Percentiles rank a stretch among this genome's conserved stretches.
These are phyloP conservation scores for Microcera coccophila DNA, from an alignment of 2,329 filamentous ascomycete species.

Conservation along the genomic window DNA sequence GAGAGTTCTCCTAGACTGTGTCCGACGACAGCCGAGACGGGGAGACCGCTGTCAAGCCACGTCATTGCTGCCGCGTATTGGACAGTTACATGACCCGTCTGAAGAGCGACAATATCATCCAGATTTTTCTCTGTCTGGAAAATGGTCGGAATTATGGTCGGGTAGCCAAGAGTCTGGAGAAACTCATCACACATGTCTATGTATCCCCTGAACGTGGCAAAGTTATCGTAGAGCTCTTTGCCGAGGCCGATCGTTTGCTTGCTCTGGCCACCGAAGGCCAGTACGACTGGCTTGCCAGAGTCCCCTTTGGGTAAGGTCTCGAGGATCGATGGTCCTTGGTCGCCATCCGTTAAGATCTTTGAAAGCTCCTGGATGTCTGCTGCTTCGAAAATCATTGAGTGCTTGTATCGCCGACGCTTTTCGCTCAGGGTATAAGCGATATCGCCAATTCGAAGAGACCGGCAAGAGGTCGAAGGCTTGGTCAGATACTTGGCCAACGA, in stretches of 20 bases:
- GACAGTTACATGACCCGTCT: too few relatives aligned
- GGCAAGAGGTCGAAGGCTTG: too few relatives aligned
- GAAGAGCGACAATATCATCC: too few relatives aligned
- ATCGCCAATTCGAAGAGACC: too few relatives aligned
- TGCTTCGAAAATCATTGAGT: too few relatives aligned
- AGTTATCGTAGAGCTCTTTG: slow-evolving; percentile 4
- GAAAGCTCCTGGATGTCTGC: too few relatives aligned
- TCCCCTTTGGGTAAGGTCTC: slow-evolving; percentile 2
- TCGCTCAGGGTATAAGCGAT: too few relatives aligned
- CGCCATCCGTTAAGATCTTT: slow-evolving; percentile 2
- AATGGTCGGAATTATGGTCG: slow-evolving; percentile 26
- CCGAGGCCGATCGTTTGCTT: slow-evolving; percentile 13
- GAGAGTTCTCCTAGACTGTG: slow-evolving; percentile 40
- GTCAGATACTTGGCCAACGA: too few relatives aligned
- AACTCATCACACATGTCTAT: slow-evolving; percentile 33
- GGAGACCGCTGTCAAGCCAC: too few relatives aligned
- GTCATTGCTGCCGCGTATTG: too few relatives aligned
- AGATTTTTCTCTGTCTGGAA: slow-evolving; percentile 28
- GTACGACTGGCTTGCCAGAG: slow-evolving; percentile 22
- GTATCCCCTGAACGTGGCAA: slow-evolving; percentile 26
- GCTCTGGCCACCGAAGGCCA: slow-evolving; percentile 39
- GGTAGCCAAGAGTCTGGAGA: slow-evolving; percentile 23
- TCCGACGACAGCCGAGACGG: slow-evolving; percentile 21
- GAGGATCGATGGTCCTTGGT: slow-evolving; percentile 2
- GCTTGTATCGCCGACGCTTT: too few relatives aligned